Base-by-base conservation (phyloP, 768 basidiomycete genomes). In the Thelephora aurantiotincta region DNA sequence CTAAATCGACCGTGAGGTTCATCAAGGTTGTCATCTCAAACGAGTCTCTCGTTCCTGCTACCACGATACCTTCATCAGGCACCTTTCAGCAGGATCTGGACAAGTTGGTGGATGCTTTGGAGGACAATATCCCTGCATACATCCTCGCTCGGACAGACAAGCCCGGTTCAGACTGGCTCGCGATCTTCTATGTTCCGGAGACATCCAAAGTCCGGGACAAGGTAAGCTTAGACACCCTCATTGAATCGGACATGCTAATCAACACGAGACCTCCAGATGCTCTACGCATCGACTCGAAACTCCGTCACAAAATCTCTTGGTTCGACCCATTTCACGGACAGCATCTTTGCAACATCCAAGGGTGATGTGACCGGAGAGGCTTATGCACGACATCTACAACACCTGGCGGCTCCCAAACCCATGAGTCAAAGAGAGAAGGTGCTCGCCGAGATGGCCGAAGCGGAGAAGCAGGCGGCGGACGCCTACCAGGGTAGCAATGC, bases 341-440 rank as follows among this genome's bases (percentile, higher is more conserved):
- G 73, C 34, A 64, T 92, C n/a, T 88, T 85, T 57, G 88, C 88
- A 1, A 88, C 84, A 0, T 71, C 74, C 46, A 84, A 78, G 59
- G 66, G 64, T 11, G 82, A 88, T 53, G 55, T 84, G 46, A 79
- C 77, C 3, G 66, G 78, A 1, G 73, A 74, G 43, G 78, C 84
- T 0, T 92, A 94, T 55, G 71, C 73, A 18, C 73, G 77, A 30
- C 90, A 94, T 58, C 69, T 74, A 50, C 73, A 68, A 13, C 85
- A 90, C 57, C 61, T 75, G 44, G 67, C 74, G 30, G 85, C 89
- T 0, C 85, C 89, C 2, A 73, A 86, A 51, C 94, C 92, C 1
- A 69, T 96, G 55, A 89, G 82, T 35, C 73, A 76, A 0, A 73
- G 82, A 30, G 93, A 97, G 63, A 74, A 79, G 50, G 91, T 93